A percentile compares a stretch with the other conserved stretches of the same genome.
These are phyloP conservation scores for Cubamyces lactineus DNA, from an alignment of 768 basidiomycete species.

Conservation along the genomic window DNA sequence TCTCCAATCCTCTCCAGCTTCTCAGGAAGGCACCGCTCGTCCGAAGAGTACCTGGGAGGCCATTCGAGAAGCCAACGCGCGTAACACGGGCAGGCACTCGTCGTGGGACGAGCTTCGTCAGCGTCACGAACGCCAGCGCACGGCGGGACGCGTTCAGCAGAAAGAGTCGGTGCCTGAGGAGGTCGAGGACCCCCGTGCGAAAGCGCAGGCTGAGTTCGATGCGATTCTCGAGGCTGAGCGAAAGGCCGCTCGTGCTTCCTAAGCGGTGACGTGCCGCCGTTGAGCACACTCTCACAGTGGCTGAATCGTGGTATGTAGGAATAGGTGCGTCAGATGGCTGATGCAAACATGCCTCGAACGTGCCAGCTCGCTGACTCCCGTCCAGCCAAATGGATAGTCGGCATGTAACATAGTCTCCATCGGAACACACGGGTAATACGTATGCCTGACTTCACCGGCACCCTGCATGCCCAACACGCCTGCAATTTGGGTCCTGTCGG, in stretches of 20 bases:
- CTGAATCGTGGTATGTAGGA: background rate
- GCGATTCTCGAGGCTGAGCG: constrained; percentile 63
- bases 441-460: too few relatives aligned
- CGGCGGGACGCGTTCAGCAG: constrained; percentile 7
- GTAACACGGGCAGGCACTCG: constrained; percentile 46
- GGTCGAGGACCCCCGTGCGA: constrained; percentile 36
- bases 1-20: background rate
- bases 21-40: constrained; percentile 12
- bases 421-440: too few relatives aligned
- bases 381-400: too few relatives aligned
- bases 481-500: too few relatives aligned
- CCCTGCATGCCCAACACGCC: too few relatives aligned
- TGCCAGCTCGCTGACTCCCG: too few relatives aligned
- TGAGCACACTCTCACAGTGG: background rate
- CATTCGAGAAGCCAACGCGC: constrained; percentile 58
- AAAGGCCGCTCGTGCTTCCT: constrained; percentile 31
- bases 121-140: constrained; percentile 46
- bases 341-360: background rate
- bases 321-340: constrained; percentile 5
- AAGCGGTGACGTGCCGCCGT: background rate
- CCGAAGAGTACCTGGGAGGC: constrained; percentile 61
- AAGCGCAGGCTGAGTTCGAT: constrained; percentile 61
- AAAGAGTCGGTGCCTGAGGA: constrained; percentile 14
- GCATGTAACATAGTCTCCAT: background rate
- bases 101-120: constrained; percentile 74